Evolutionary conservation across 2,329 filamentous ascomycete genomes (phyloP).

Genomic region (Calycina herbarum): DNA sequence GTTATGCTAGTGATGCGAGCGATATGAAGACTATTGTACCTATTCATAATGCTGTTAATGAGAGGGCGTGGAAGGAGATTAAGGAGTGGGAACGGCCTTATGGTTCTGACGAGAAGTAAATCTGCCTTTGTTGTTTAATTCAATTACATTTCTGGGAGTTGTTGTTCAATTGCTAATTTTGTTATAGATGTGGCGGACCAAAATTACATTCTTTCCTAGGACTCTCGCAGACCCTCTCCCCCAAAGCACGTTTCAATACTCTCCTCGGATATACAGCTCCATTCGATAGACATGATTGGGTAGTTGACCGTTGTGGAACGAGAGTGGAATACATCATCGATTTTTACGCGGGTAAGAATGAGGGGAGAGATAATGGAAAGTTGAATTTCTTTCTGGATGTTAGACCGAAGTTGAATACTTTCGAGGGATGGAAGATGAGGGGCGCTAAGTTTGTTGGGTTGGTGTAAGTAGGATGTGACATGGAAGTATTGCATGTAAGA

Average conservation of each 20-base stretch:
- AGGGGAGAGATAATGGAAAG: slow-evolving; percentile 43
- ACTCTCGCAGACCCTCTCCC: slow-evolving; percentile 67
- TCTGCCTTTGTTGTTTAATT: too few species aligned
- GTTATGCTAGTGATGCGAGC: slow-evolving; percentile 64
- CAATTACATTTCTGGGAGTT: too few species aligned
- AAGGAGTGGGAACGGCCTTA: slow-evolving; percentile 80
- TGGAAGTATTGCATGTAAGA: slow-evolving; percentile 7
- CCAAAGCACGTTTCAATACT: slow-evolving; percentile 79
- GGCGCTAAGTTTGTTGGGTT: slow-evolving; percentile 52
- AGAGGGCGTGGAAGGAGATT: slow-evolving; percentile 92
- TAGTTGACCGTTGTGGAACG: slow-evolving; percentile 85
- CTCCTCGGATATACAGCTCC: slow-evolving; percentile 85
- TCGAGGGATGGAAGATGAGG: slow-evolving; percentile 69
- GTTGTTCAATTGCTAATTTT: slow-evolving; percentile 13
- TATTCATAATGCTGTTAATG: slow-evolving; percentile 98
- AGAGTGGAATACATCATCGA: slow-evolving; percentile 95
- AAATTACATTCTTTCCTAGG: slow-evolving; percentile 83
- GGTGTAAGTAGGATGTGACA: slow-evolving; percentile 37
- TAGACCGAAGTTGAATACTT: slow-evolving; percentile 66
- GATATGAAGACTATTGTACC: slow-evolving; percentile 94
- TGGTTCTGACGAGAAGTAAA: slow-evolving; percentile 54
- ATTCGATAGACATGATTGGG: slow-evolving; percentile 97
- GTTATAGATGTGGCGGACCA: slow-evolving; percentile 67
- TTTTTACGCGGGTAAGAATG: slow-evolving; percentile 77
- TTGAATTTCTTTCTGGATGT: slow-evolving; percentile 68